Evolutionary conservation across 495 filamentous ascomycete genomes (phyloP), one percentile per base, ranked within the genome.

Genomic region (Aspergillus taichungensis): DNA sequence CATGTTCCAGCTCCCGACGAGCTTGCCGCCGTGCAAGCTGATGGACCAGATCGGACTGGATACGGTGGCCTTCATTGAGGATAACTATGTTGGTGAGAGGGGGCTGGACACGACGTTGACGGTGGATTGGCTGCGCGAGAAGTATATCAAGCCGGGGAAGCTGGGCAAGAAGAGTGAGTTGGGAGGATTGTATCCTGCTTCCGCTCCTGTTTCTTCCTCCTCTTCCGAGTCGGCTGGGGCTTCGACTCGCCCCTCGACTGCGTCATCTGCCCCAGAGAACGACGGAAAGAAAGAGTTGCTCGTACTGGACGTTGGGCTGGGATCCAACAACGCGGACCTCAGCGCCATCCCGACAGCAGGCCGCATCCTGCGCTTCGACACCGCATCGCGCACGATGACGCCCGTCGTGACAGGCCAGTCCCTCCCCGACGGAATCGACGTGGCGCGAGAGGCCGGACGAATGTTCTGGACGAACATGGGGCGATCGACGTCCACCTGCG

Each of bases 381-480:
- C 49, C 4, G 40, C 47, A 2, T 59, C 54, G 1, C 47, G 54
- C 12, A 60, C 42, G 13, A 42, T 54, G 33, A 51, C 50, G 0
- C 47, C 62, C 0, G 35, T 76, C 1, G 46, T 62, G 2, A 47
- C 51, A 2, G 50, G 54, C 5, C 64, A 65, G 37, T 47, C 51
- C n/a, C 47, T 72, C 3, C 75, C 75, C 0, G 74, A 78, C 51
- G 73, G 74, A 0, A 66, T 77, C 14, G 74, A 65, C 28, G 43
- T 74, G 3, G 62, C 57, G 5, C 48, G 51, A 0, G 37, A 42
- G 2, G 55, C 43, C 0, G 62, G 61, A 13, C 57, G 62, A 0
- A 61, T 80, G 11, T 76, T 71, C 61, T 78, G 74, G 75, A 73
- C 73, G n/a, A 67, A 64, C 44, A 78, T 78, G 73, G 75, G 75